These are phyloP conservation scores for Grammothele lineata DNA, from an alignment of 768 basidiomycete species.

Conservation along the genomic window DNA sequence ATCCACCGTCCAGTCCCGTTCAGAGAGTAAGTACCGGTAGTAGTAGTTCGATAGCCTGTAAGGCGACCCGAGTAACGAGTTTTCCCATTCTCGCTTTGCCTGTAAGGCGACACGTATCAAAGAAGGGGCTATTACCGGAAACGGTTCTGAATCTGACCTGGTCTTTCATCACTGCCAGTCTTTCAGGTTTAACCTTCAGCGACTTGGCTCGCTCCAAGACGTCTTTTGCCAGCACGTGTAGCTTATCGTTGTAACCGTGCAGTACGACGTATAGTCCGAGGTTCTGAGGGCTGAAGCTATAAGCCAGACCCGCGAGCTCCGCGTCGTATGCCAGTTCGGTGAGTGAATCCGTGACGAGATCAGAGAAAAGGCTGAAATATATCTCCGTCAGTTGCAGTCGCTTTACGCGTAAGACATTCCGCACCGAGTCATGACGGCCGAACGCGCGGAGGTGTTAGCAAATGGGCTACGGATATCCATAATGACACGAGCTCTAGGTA, in stretches of 20 bases:
- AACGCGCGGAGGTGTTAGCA: slow-evolving; percentile 59
- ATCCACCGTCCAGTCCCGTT: slow-evolving; percentile 69
- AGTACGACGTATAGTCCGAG: slow-evolving; percentile 67
- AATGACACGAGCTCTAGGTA: slow-evolving; percentile 79
- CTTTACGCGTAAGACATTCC: slow-evolving; percentile 4
- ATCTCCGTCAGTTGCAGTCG: too few species aligned
- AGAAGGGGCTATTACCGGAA: neutral
- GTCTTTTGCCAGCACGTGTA: slow-evolving; percentile 65
- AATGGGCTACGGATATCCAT: slow-evolving; percentile 70
- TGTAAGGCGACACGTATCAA: slow-evolving; percentile 23
- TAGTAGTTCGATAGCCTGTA: slow-evolving; percentile 79
- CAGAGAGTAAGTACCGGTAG: slow-evolving; percentile 62
- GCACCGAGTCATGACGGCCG: slow-evolving; percentile 70
- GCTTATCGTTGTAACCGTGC: slow-evolving; percentile 91
- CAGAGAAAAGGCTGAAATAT: slow-evolving; percentile 61
- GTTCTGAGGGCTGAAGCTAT: slow-evolving; percentile 56
- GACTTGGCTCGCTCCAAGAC: slow-evolving; percentile 66
- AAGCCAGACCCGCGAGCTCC: slow-evolving; percentile 82
- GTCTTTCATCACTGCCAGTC: slow-evolving; percentile 81
- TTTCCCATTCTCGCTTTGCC: slow-evolving; percentile 77
- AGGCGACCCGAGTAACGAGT: slow-evolving; percentile 83
- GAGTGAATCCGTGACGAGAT: slow-evolving; percentile 84
- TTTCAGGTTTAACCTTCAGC: slow-evolving; percentile 60
- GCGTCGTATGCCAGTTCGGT: slow-evolving; percentile 92
- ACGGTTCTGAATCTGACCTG: slow-evolving; percentile 53